Evolutionary conservation across 2,329 filamentous ascomycete species (phyloP).

Genomic region (Beauveria sp.): DNA sequence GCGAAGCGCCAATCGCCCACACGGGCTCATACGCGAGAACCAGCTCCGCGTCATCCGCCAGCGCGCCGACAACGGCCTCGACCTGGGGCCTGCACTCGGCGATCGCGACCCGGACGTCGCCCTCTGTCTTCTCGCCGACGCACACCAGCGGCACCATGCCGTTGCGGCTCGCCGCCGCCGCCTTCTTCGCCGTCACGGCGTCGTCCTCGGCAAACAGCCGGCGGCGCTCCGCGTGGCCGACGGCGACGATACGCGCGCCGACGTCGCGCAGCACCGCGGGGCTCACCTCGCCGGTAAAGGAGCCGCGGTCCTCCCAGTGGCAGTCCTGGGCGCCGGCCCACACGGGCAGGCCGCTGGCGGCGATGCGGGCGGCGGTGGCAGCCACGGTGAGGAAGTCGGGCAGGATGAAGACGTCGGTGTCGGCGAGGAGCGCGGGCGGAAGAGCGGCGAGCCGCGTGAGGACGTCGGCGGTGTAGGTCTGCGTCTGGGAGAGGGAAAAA

Average conservation of each 20-base stretch:
- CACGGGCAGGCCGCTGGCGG: constrained; percentile 28
- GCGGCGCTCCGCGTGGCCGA: constrained; percentile 75
- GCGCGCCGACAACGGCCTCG: constrained; percentile 49
- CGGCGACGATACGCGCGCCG: constrained; percentile 65
- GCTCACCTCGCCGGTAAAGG: constrained; percentile 73
- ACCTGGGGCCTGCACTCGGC: constrained; percentile 61
- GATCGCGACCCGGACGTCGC: constrained; percentile 47
- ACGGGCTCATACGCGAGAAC: constrained; percentile 82
- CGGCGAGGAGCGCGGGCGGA: constrained; percentile 32
- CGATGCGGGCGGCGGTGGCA: constrained; percentile 41
- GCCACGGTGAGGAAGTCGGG: constrained; percentile 67
- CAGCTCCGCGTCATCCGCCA: constrained; percentile 58
- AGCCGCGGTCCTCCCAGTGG: constrained; percentile 60
- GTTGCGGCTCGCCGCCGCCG: constrained; percentile 57
- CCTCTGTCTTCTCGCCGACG: constrained; percentile 59
- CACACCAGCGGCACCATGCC: constrained; percentile 73
- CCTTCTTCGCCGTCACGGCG: constrained; percentile 58
- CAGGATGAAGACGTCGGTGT: constrained; percentile 67
- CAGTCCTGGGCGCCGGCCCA: constrained; percentile 70
- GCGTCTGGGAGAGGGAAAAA: constrained; percentile 60
- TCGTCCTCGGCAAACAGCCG: constrained; percentile 70
- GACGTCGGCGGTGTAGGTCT: constrained; percentile 45
- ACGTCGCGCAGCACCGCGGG: constrained; percentile 58
- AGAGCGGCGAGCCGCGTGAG: constrained; percentile 37
- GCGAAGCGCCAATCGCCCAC: constrained; percentile 73